Conservation (phyloP, 305 asterid species). For the Ajuga reptans region DNA sequence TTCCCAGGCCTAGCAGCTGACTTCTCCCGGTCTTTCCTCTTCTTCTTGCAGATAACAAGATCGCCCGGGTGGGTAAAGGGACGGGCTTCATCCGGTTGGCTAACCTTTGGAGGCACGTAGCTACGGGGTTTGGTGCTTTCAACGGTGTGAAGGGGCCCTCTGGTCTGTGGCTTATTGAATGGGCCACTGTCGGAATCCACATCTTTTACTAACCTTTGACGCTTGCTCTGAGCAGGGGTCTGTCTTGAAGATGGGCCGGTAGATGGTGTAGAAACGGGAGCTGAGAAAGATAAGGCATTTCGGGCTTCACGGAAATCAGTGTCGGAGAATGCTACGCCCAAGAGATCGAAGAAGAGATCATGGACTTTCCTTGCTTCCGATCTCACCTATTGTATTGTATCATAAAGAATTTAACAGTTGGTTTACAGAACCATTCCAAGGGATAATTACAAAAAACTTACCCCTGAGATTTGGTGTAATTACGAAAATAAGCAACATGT, state of each 20-base stretch:
- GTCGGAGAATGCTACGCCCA: constrained; percentile 76
- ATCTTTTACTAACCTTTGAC: constrained; percentile 43
- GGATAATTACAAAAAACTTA: no score
- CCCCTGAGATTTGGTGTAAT: no score
- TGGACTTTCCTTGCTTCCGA: constrained; percentile 90
- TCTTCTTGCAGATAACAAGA: constrained; percentile 90
- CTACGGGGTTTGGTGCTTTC: constrained; percentile 42
- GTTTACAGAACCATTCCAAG: background rate
- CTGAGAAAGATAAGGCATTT: constrained; percentile 56
- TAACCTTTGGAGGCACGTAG: constrained; percentile 39
- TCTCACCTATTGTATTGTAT: constrained; percentile 59
- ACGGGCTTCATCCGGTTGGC: constrained; percentile 41
- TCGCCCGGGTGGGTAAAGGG: constrained; percentile 85
- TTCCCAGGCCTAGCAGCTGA: constrained; percentile 40
- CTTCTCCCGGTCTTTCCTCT: constrained; percentile 89
- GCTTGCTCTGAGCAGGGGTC: constrained; percentile 42
- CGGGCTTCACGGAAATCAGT: constrained; percentile 76
- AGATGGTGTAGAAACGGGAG: constrained; percentile 31
- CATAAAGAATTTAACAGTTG: background rate
- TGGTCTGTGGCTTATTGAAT: constrained; percentile 55
- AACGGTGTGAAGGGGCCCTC: constrained; percentile 34
- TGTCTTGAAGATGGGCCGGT: constrained; percentile 60
- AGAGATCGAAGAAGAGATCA: constrained; percentile 88
- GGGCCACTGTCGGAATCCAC: constrained; percentile 47
- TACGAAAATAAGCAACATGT: no score